Percentiles rank a stretch among this genome's conserved stretches.
Conservation (phyloP, 208 protist species). For the Leishmania arabica region DNA sequence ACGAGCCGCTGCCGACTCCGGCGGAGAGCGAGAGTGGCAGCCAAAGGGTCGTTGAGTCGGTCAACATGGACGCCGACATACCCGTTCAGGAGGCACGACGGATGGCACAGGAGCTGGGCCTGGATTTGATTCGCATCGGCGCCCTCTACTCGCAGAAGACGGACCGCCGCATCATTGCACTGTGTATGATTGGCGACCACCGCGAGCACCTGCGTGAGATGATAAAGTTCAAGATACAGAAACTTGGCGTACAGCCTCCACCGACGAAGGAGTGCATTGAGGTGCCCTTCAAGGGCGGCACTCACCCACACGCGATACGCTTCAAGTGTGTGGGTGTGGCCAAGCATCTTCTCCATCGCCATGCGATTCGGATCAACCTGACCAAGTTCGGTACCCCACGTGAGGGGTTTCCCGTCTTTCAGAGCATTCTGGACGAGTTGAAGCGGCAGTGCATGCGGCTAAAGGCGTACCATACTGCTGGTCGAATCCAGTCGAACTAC, state of each 20-base stretch:
- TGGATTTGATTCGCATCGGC: slow-evolving; percentile 86
- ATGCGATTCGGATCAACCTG: slow-evolving; percentile 75
- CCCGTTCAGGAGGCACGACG: slow-evolving; percentile 71
- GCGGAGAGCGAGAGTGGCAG: background rate
- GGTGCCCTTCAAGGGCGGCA: slow-evolving; percentile 85
- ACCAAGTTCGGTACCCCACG: slow-evolving; percentile 86
- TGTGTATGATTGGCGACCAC: slow-evolving; percentile 84
- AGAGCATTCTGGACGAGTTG: slow-evolving; percentile 81
- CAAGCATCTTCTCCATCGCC: slow-evolving; percentile 76
- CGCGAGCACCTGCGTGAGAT: slow-evolving; percentile 83
- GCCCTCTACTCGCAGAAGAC: slow-evolving; percentile 65
- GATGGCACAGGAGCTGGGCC: slow-evolving; percentile 74
- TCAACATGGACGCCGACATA: slow-evolving; percentile 71
- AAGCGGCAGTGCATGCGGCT: slow-evolving; percentile 66
- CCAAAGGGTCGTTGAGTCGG: slow-evolving; percentile 23
- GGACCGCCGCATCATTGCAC: slow-evolving; percentile 74
- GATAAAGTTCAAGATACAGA: slow-evolving; percentile 85
- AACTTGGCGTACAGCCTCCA: slow-evolving; percentile 82
- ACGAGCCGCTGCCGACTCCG: slow-evolving; percentile 15
- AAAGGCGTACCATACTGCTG: slow-evolving; percentile 76
- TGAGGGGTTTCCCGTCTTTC: slow-evolving; percentile 84
- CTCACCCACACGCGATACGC: slow-evolving; percentile 84
- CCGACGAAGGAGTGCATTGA: slow-evolving; percentile 70
- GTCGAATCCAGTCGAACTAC: slow-evolving; percentile 69
- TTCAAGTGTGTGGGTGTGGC: slow-evolving; percentile 86